These are phyloP conservation scores for Penicillium sp. DNA, from an alignment of 2,329 filamentous ascomycete genomes.

Conservation along the genomic window DNA sequence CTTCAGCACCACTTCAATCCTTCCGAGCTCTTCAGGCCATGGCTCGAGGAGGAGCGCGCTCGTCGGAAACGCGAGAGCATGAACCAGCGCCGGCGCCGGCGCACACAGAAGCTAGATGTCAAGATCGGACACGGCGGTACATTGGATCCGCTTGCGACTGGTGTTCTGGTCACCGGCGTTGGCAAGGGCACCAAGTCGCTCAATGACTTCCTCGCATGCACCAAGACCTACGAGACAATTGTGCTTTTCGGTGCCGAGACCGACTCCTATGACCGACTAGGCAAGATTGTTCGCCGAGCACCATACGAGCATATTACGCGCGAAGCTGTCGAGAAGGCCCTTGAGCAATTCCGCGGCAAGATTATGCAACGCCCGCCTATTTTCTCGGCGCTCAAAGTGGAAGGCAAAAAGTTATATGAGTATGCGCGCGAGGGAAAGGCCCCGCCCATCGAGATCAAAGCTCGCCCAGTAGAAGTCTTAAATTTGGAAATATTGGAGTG, in stretches of 20 bases:
- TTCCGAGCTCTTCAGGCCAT: constrained; percentile 77
- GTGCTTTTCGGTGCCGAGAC: constrained; percentile 90
- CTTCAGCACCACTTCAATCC: constrained; percentile 83
- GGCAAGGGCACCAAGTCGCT: constrained; percentile 87
- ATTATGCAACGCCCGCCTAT: constrained; percentile 90
- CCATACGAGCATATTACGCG: constrained; percentile 81
- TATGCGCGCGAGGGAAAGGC: constrained; percentile 89
- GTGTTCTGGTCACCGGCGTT: constrained; percentile 86
- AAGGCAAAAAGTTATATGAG: constrained; percentile 94
- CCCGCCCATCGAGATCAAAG: constrained; percentile 82
- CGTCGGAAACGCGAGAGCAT: constrained; percentile 62
- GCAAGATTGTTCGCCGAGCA: constrained; percentile 77
- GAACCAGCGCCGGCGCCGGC: constrained; percentile 64
- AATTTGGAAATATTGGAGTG: constrained; percentile 84
- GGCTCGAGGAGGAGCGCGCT: constrained; percentile 67
- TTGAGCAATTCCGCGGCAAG: constrained; percentile 76
- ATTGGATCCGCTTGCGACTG: constrained; percentile 89
- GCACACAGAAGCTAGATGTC: constrained; percentile 68
- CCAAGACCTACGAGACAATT: constrained; percentile 89
- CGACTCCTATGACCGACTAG: constrained; percentile 86
- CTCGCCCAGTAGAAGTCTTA: constrained; percentile 75
- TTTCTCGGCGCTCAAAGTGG: constrained; percentile 89
- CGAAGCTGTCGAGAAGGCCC: constrained; percentile 74
- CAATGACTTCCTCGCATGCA: constrained; percentile 78
- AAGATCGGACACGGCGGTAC: constrained; percentile 98